Percentiles rank a stretch among this genome's conserved stretches.
Conservation (phyloP, 805 yeast genomes). For the Saccharomycopsis synnaedendra region DNA sequence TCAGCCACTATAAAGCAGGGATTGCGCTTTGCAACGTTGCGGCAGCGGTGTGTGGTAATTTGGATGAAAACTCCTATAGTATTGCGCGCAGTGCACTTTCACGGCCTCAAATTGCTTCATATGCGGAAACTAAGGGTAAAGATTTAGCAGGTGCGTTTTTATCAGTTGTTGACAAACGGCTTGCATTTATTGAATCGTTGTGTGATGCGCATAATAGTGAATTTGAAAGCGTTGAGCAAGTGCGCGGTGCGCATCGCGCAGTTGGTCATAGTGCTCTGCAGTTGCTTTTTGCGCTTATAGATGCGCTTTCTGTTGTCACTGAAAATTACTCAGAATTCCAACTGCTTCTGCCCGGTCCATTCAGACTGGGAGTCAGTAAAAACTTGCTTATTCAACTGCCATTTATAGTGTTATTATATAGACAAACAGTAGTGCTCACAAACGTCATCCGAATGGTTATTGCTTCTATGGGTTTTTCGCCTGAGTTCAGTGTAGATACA, state of each 20-base stretch:
- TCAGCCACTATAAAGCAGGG: slow-evolving; percentile 21
- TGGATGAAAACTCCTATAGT: too few relatives aligned
- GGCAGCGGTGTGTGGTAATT: too few relatives aligned
- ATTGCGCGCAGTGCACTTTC: too few relatives aligned
- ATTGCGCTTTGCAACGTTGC: slow-evolving; percentile 1
- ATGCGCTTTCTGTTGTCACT: slow-evolving; percentile 18
- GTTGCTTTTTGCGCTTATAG: slow-evolving; percentile 4
- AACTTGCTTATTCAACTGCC: slow-evolving; percentile 18
- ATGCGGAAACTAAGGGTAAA: background rate
- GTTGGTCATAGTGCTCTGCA: slow-evolving; percentile 1
- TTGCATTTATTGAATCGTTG: slow-evolving; percentile 24
- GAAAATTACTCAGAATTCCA: slow-evolving; percentile 1
- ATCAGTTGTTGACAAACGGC: slow-evolving; percentile 23
- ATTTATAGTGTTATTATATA: slow-evolving; percentile 21
- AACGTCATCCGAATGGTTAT: slow-evolving; percentile 21
- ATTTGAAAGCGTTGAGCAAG: background rate
- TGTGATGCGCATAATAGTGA: too few relatives aligned
- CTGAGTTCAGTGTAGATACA: slow-evolving; percentile 19
- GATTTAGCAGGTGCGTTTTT: slow-evolving; percentile 18
- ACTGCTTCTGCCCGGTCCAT: slow-evolving; percentile 1
- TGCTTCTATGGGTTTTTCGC: slow-evolving; percentile 21
- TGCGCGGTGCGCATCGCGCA: slow-evolving; percentile 3
- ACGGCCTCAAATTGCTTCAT: too few relatives aligned
- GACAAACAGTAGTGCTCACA: slow-evolving; percentile 20
- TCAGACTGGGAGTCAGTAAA: slow-evolving; percentile 16